These are phyloP conservation scores for Pseudogymnoascus sp. DNA, from an alignment of 2,329 filamentous ascomycete genomes.

Conservation along the genomic window DNA sequence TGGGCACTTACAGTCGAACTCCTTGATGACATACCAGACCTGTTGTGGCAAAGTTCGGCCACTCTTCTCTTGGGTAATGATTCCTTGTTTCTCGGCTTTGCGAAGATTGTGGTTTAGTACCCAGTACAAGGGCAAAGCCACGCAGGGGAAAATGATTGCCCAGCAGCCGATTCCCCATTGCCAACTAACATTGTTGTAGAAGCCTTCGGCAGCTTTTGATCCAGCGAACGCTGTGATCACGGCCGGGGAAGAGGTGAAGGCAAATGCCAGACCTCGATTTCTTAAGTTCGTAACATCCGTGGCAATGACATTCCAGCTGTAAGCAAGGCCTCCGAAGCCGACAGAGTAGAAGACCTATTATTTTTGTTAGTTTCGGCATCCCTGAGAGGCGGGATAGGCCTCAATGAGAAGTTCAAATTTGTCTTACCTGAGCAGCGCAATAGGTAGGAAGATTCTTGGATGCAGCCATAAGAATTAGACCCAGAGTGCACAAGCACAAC, in stretches of 20 bases:
- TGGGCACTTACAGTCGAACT: conserved; percentile 30
- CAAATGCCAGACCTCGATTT: conserved; percentile 49
- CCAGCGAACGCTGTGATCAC: conserved; percentile 60
- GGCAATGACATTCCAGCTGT: conserved; percentile 56
- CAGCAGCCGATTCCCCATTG: conserved; percentile 64
- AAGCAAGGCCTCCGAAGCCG: conserved; percentile 54
- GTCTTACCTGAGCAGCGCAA: conserved; percentile 38
- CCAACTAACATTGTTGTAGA: conserved; percentile 50
- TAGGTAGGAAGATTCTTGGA: conserved; percentile 54
- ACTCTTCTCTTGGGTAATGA: conserved; percentile 20
- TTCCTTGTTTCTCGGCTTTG: conserved; percentile 21
- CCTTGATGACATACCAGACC: conserved; percentile 31
- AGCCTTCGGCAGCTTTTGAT: conserved; percentile 47
- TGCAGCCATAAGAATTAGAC: conserved; percentile 59
- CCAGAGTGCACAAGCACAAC: conserved; percentile 44
- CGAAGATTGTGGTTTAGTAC: conserved; percentile 30
- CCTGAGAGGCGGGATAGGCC: not conserved
- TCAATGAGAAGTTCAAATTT: not conserved
- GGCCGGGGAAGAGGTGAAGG: conserved; percentile 57
- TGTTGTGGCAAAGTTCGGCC: conserved; percentile 19
- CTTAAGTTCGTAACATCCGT: conserved; percentile 59
- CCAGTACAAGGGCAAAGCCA: conserved; percentile 53
- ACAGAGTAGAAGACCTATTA: conserved; percentile 57
- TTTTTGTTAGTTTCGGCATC: not conserved
- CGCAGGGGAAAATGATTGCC: conserved; percentile 54